Conservation (phyloP, 2,329 filamentous ascomycete species). For the Exophiala lecanii-corni region DNA sequence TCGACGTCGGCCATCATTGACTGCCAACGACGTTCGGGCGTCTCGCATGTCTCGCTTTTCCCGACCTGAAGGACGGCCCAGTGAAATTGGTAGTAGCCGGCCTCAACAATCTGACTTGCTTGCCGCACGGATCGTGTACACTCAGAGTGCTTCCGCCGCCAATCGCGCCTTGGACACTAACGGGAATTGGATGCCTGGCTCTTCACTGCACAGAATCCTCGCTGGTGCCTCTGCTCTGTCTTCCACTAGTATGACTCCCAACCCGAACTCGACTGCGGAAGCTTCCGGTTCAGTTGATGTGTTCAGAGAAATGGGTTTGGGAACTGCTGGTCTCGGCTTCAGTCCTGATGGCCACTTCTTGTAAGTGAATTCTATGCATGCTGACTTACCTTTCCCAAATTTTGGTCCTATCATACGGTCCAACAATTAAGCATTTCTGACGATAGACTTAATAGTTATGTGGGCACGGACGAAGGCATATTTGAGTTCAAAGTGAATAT, state of each 20-base stretch:
- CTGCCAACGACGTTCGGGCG: background rate
- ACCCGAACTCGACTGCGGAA: too few species aligned
- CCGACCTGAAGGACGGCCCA: background rate
- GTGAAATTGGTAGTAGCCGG: background rate
- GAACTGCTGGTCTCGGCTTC: conserved; percentile 46
- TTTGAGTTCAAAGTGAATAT: conserved; percentile 45
- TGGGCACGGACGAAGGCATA: conserved; percentile 46
- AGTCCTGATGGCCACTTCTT: conserved; percentile 43
- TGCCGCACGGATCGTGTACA: background rate
- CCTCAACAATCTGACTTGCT: background rate
- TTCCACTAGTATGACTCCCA: background rate
- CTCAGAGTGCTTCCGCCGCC: conserved; percentile 5
- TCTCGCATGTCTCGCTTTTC: background rate
- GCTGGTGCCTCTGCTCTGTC: conserved; percentile 27
- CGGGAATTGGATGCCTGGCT: conserved; percentile 26
- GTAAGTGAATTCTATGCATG: conserved; percentile 35
- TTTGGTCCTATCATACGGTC: too few species aligned
- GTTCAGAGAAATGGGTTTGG: conserved; percentile 36
- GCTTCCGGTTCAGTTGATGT: conserved; percentile 27
- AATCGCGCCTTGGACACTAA: conserved; percentile 23
- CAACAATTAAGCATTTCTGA: too few species aligned
- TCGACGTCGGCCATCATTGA: background rate
- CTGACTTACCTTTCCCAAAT: too few species aligned
- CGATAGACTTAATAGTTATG: too few species aligned
- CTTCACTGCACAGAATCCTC: conserved; percentile 33